Conservation (phyloP, 2,329 filamentous ascomycete genomes). For the Aspergillus spinulosporus region DNA sequence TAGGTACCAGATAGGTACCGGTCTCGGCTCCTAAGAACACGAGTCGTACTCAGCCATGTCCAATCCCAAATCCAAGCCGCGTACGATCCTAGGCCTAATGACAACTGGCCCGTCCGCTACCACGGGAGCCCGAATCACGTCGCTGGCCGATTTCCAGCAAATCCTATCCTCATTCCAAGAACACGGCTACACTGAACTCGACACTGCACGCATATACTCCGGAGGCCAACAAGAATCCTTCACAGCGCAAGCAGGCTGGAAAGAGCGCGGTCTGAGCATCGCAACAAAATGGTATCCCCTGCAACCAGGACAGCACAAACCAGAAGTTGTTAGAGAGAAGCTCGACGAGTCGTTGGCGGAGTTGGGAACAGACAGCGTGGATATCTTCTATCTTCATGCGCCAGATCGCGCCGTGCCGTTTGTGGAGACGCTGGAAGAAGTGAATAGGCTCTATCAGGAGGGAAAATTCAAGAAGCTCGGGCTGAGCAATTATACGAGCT, state of each 20-base stretch:
- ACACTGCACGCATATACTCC: constrained; percentile 11
- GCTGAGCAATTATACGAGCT: constrained; percentile 10
- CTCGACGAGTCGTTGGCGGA: constrained; percentile 9
- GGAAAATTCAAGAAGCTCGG: constrained; percentile 11
- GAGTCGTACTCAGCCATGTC: neutral
- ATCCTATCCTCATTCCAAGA: constrained; percentile 10
- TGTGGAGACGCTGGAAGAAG: constrained; percentile 5
- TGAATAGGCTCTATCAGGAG: constrained; percentile 7
- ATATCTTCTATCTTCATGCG: constrained; percentile 15
- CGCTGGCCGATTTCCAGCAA: constrained; percentile 1
- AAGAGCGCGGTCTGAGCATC: constrained; percentile 9
- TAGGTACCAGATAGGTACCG: neutral
- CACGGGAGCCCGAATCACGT: constrained; percentile 13
- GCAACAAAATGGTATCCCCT: constrained; percentile 14
- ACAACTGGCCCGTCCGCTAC: constrained; percentile 5
- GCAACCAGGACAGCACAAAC: constrained; percentile 10
- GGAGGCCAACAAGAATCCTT: constrained; percentile 11
- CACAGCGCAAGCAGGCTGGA: constrained; percentile 10
- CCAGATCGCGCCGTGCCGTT: constrained; percentile 11
- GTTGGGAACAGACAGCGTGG: constrained; percentile 10
- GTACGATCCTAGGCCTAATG: constrained; percentile 10
- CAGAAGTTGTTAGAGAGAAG: constrained; percentile 1
- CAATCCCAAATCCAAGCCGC: neutral
- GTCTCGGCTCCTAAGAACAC: neutral
- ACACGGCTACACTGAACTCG: constrained; percentile 12